phyloP scores from a whole-genome alignment of 2,329 filamentous ascomycete species.

The Aspergillus sp. region DNA sequence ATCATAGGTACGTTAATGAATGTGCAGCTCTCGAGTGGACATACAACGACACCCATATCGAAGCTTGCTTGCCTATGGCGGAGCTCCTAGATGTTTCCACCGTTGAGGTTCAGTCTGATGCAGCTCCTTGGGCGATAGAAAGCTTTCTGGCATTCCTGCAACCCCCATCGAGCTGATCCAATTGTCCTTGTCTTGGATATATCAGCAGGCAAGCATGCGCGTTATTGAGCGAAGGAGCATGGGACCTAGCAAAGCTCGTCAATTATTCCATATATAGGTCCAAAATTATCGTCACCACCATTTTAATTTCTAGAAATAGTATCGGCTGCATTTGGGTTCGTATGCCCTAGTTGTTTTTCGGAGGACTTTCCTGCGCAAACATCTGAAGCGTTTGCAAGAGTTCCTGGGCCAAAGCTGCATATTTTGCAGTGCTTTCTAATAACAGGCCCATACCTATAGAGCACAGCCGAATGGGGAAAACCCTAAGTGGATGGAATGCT shows the following conservation, averaged over 20 bases:
- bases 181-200: neutral
- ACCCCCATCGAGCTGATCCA: neutral
- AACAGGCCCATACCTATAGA: neutral
- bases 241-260: neutral
- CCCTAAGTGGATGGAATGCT: neutral
- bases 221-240: neutral
- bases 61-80: conserved; percentile 2
- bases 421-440: neutral
- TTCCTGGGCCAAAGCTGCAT: neutral
- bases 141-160: neutral
- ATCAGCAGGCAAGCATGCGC: neutral
- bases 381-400: neutral
- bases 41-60: conserved; percentile 2
- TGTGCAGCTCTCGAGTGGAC: neutral
- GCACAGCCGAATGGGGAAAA: neutral
- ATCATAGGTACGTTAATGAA: neutral
- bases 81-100: neutral
- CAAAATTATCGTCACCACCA: neutral
- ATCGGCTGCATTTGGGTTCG: neutral
- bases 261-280: neutral
- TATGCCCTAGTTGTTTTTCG: neutral
- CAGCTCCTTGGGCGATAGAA: neutral
- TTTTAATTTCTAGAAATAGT: neutral
- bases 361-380: neutral
- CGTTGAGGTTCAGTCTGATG: neutral